Base-by-base conservation (phyloP, 2,329 filamentous ascomycete species). In the Albophoma yamanashiensis region DNA sequence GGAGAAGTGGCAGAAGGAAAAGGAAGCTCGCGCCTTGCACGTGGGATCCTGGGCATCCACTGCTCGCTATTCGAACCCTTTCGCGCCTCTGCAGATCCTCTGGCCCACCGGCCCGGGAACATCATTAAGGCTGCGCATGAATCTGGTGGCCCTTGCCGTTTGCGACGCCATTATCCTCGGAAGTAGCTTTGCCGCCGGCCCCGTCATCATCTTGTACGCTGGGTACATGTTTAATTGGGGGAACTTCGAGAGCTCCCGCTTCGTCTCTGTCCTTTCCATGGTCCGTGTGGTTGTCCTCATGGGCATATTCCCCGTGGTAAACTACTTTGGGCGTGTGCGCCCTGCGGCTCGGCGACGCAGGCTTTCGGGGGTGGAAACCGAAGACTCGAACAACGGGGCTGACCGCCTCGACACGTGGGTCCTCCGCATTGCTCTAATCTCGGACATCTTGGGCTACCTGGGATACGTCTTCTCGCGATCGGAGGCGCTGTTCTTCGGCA, bases 91-190 rank as follows among this genome's bases (percentile, higher is more conserved):
- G 4, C 85, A 84, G 64, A 86, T 95, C 38, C 81, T 97, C 3
- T 88, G 83, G 69, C 93, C 92, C 0, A 86, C 79, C 0, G 89
- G 88, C 0, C 81, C 81, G 0, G 83, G 85, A 3, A 85, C 69
- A 76, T 81, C 67, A 64, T 76, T 42, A 74, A 65, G 80, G 1
- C 75, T 96, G 38, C 86, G 92, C 20, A 80, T 87, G 59, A 99
- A 99, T 69, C 77, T 99, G n/a, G 71, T 96, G 3, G 75, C 93
- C 0, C 80, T 99, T 11, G 89, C 92, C 2, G 78, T 86, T 7
- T 86, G 92, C 59, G 94, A 97, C 69, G 89, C 88, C 34, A 85
- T 91, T 64, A 83, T 95, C 65, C 88, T 97, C 62, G 89, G 91
- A 27, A 83, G 92, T 0, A 86, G 88, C 9, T 89, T 97, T 81